phyloP scores from a whole-genome alignment of 1,284 basidiomycete species.

The Trichosporon faecale region DNA sequence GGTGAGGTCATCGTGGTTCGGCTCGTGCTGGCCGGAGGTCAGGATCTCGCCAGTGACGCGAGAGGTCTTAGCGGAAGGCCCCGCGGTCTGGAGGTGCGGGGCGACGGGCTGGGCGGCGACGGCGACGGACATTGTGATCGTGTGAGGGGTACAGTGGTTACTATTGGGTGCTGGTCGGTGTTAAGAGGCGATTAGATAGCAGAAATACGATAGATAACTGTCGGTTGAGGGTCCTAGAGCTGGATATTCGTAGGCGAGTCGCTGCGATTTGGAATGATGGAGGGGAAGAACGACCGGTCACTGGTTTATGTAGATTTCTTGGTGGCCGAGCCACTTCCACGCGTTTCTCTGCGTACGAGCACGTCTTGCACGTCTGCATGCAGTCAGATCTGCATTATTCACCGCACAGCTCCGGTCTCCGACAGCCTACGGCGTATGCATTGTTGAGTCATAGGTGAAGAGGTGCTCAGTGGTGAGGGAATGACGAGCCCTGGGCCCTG shows the following conservation, averaged over 20 bases:
- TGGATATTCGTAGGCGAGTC: background rate
- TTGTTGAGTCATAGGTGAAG: constrained; percentile 3
- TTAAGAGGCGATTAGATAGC: background rate
- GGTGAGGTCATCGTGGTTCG: constrained; percentile 24
- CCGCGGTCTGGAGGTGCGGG: constrained; percentile 6
- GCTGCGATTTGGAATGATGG: constrained; percentile 6
- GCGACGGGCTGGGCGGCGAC: background rate
- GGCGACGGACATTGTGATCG: constrained; percentile 3
- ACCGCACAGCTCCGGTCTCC: background rate
- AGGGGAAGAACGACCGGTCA: background rate
- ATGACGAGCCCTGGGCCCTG: background rate
- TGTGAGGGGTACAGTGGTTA: background rate
- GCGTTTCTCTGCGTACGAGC: background rate
- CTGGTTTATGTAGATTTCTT: constrained; percentile 6
- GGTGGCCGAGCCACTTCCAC: background rate
- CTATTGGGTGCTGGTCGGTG: background rate
- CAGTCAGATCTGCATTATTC: background rate
- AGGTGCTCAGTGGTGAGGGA: constrained; percentile 2
- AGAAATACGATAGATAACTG: background rate
- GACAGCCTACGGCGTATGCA: background rate
- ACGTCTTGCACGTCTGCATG: background rate
- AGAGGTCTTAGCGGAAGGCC: background rate
- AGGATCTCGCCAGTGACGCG: constrained; percentile 14
- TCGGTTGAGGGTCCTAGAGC: background rate
- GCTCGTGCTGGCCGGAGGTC: constrained; percentile 39